These are phyloP conservation scores for Polychytrium aggregatum DNA, from an alignment of 192 early-diverging fungal species.

Conservation along the genomic window DNA sequence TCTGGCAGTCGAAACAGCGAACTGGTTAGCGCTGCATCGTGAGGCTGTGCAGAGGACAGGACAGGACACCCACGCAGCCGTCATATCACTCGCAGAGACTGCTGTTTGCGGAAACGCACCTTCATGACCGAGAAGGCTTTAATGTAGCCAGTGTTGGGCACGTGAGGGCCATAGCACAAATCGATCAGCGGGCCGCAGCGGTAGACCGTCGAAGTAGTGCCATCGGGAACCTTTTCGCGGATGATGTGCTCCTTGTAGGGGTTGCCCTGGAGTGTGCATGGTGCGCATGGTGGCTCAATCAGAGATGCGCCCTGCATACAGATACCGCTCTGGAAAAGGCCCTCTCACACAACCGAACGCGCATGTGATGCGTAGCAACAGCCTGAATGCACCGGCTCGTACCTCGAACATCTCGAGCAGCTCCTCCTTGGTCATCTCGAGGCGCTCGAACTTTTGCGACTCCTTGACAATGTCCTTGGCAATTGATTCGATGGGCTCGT, in stretches of 20 bases:
- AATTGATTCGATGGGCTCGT: constrained; percentile 73
- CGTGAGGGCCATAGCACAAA: constrained; percentile 89
- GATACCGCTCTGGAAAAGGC: too few relatives aligned
- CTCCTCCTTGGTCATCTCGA: constrained; percentile 76
- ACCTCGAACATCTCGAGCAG: constrained; percentile 91
- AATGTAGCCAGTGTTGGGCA: constrained; percentile 87
- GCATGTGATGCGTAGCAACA: not conserved
- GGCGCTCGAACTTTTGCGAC: constrained; percentile 89
- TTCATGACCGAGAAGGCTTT: constrained; percentile 87
- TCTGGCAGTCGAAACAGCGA: constrained; percentile 46
- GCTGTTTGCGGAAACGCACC: too few relatives aligned
- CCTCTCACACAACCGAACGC: too few relatives aligned
- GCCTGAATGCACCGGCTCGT: not conserved
- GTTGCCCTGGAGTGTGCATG: constrained; percentile 51
- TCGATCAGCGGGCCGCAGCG: constrained; percentile 97
- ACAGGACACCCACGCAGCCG: too few relatives aligned
- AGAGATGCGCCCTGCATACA: too few relatives aligned
- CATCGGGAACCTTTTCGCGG: constrained; percentile 80
- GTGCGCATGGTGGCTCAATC: too few relatives aligned
- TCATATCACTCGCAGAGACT: too few relatives aligned
- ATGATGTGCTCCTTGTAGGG: constrained; percentile 96
- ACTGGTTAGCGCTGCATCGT: too few relatives aligned
- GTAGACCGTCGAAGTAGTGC: constrained; percentile 92
- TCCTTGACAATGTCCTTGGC: constrained; percentile 84
- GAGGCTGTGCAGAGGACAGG: too few relatives aligned